These are phyloP conservation scores for Hondaea fermentalgiana DNA, from an alignment of 108 stramenopile genomes.

Conservation along the genomic window DNA sequence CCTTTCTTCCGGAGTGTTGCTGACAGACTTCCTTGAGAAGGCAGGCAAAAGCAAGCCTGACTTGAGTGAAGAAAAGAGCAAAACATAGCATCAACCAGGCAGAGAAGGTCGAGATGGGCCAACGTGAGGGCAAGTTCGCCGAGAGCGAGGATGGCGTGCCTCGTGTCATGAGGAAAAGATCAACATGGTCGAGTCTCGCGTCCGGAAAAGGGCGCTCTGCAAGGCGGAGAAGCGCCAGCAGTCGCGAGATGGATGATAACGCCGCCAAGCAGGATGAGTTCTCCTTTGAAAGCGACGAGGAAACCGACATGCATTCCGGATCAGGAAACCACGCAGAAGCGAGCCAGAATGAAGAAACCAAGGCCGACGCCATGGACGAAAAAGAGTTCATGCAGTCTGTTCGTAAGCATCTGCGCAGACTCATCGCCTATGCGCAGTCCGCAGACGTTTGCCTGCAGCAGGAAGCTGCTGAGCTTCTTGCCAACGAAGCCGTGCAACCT, in stretches of 20 bases:
- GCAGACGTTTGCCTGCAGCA: conserved; percentile 44
- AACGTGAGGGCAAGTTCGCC: not conserved
- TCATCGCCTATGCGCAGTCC: conserved; percentile 52
- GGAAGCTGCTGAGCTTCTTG: conserved; percentile 55
- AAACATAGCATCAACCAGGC: no score
- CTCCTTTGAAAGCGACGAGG: not conserved
- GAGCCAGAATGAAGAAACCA: not conserved
- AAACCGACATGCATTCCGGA: not conserved
- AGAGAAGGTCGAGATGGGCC: not conserved
- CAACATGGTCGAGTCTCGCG: not conserved
- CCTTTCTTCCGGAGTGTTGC: no score
- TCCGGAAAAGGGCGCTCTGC: not conserved
- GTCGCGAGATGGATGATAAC: not conserved
- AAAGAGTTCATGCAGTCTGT: conserved; percentile 33
- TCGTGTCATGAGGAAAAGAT: no score
- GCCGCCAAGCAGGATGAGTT: not conserved
- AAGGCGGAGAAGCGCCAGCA: not conserved
- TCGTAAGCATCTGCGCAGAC: conserved; percentile 33
- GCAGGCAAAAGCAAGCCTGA: no score
- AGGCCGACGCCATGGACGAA: not conserved
- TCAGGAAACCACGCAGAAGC: no score
- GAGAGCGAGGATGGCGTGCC: not conserved
- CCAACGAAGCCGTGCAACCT: conserved; percentile 52
- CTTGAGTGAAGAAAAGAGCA: no score
- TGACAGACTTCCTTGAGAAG: no score